Evolutionary conservation across 2,329 filamentous ascomycete species (phyloP), one percentile per base, ranked within the genome.

Genomic region (Aureobasidium sp.): DNA sequence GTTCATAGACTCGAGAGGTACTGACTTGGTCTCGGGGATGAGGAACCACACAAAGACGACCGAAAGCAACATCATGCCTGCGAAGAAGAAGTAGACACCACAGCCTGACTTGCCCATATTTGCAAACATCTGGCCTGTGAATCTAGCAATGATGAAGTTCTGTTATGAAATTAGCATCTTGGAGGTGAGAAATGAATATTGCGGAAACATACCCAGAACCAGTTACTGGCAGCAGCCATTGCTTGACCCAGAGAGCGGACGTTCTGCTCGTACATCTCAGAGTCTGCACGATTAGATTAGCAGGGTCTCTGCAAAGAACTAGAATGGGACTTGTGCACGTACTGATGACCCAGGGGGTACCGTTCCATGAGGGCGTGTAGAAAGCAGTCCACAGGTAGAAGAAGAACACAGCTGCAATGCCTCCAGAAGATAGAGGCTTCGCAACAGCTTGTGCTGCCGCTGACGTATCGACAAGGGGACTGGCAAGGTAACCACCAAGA

Each of bases 311-410:
- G n/a, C n/a, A n/a, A n/a, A n/a, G n/a, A n/a, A n/a, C n/a, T n/a
- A n/a, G n/a, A n/a, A n/a, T n/a, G n/a, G n/a, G n/a, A n/a, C n/a
- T n/a, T n/a, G n/a, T n/a, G n/a, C n/a, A n/a, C 3, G 82, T 81
- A 11, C 54, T 80, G 62, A 84, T 83, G 0, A 82, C 81, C 76
- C 77, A 81, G 1, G 78, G 76, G 16, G 80, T 58, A 55, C 67
- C n/a, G 60, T 69, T 58, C 67, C 67, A 58, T 33, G 78, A 80
- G 1, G 79, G 78, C 59, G 78, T 84, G 55, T 85, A 86, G 68
- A 87, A 86, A 51, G 86, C 79, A 1, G 80, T 85, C 68, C 87
- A 87, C 1, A 87, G 76, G 76, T 87, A 87, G 29, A 88, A 82
- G 71, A 84, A 84, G 3, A 84, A 85, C 38, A 85, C 87, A 10